These are phyloP conservation scores for Phialophora expanda DNA, from an alignment of 2,329 filamentous ascomycete species.

Conservation along the genomic window DNA sequence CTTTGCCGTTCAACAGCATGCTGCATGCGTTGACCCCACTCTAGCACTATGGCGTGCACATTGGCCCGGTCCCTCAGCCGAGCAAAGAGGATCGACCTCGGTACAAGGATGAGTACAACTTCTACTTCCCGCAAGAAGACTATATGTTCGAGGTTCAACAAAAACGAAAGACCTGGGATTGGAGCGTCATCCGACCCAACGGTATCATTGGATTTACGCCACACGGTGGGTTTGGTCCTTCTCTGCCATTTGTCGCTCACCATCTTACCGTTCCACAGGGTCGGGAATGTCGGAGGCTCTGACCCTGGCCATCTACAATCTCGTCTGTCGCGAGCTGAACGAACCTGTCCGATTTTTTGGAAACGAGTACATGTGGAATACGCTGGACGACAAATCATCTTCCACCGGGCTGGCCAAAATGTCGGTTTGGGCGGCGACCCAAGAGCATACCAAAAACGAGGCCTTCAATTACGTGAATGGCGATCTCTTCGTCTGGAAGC, in stretches of 20 bases:
- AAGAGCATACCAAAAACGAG: conserved; percentile 20
- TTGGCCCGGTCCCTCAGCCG: conserved; percentile 40
- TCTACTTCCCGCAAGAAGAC: conserved; percentile 39
- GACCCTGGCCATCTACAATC: conserved; percentile 38
- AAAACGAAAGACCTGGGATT: conserved; percentile 37
- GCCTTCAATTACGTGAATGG: conserved; percentile 31
- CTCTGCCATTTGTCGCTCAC: not conserved
- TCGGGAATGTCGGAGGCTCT: conserved; percentile 44
- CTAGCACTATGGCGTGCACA: conserved; percentile 43
- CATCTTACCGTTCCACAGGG: conserved; percentile 8
- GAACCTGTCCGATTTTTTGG: conserved; percentile 5
- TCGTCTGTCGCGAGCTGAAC: conserved; percentile 10
- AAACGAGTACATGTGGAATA: conserved; percentile 16
- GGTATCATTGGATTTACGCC: conserved; percentile 43
- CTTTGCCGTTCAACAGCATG: not conserved
- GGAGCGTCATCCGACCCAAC: conserved; percentile 43
- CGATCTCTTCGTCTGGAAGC: conserved; percentile 18
- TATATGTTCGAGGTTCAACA: conserved; percentile 34
- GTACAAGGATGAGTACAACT: conserved; percentile 35
- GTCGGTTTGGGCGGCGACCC: conserved; percentile 14
- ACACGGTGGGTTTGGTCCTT: conserved; percentile 34
- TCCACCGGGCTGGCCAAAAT: conserved; percentile 15
- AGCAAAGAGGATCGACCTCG: conserved; percentile 37
- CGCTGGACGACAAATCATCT: conserved; percentile 16
- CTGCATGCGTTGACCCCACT: not conserved